phyloP scores from a whole-genome alignment of 129 eudicot species.

The Tagetes erecta region DNA sequence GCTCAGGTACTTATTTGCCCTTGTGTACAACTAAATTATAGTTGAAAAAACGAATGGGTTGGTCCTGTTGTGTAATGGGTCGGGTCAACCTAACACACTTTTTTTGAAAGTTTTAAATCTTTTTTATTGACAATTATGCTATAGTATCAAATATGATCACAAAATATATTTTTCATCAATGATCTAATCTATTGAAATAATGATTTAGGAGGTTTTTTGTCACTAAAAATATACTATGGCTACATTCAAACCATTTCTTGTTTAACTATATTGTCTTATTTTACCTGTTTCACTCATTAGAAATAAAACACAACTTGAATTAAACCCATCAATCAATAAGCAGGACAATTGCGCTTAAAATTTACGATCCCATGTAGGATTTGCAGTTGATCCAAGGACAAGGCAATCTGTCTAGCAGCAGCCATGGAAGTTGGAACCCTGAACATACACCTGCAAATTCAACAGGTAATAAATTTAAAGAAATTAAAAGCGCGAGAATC shows the following conservation, averaged over 20 bases:
- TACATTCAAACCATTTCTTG: neutral
- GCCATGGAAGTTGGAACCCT: conserved; percentile 75
- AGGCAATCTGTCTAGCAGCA: conserved; percentile 46
- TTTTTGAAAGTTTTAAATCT: neutral
- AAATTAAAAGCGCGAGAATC: conserved; percentile 23
- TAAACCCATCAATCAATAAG: neutral
- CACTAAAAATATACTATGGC: neutral
- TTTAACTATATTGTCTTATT: neutral
- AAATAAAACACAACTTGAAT: neutral
- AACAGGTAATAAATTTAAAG: conserved; percentile 27
- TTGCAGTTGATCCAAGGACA: conserved; percentile 35
- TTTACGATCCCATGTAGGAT: conserved; percentile 28
- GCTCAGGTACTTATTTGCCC: conserved; percentile 51
- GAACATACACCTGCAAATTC: conserved; percentile 32
- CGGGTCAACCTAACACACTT: neutral
- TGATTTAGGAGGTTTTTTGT: neutral
- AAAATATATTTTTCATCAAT: neutral
- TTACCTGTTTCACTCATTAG: neutral
- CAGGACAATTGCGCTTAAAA: neutral
- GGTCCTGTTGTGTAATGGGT: neutral
- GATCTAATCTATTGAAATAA: neutral
- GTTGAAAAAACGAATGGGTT: neutral
- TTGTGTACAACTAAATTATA: neutral
- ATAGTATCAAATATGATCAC: neutral
- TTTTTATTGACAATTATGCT: neutral